Evolutionary conservation across 139 green algal genomes (phyloP).

Genomic region (Chlorella vulgaris): DNA sequence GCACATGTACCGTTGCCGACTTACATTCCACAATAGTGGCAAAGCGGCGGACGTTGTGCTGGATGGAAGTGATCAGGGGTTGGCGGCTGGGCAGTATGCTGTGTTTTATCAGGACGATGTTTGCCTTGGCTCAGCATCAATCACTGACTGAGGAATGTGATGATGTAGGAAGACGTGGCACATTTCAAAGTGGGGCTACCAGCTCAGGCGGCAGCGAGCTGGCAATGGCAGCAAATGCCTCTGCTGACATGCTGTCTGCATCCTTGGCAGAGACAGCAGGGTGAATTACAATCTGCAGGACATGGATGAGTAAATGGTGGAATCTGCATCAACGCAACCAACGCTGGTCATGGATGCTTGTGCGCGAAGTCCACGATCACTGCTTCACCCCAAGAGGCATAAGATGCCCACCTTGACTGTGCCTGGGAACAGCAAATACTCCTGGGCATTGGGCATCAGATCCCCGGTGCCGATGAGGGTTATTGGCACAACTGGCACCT

Average conservation of each 20-base stretch:
- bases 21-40: slow-evolving; percentile 29
- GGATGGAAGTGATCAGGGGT: slow-evolving; percentile 86
- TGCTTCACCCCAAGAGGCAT: background rate
- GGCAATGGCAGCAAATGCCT: slow-evolving; percentile 28
- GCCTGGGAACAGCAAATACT: slow-evolving; percentile 77
- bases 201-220: slow-evolving; percentile 30
- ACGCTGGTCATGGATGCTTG: background rate
- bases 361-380: background rate
- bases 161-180: no score
- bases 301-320: background rate
- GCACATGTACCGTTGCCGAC: slow-evolving; percentile 63
- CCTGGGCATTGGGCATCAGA: slow-evolving; percentile 88
- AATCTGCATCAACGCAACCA: background rate
- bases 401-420: slow-evolving; percentile 29
- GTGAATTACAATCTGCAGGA: slow-evolving; percentile 36
- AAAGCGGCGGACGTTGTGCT: slow-evolving; percentile 50
- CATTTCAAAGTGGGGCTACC: slow-evolving; percentile 20
- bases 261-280: slow-evolving; percentile 21
- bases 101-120: slow-evolving; percentile 89
- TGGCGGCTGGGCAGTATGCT: slow-evolving; percentile 93
- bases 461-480: slow-evolving; percentile 86
- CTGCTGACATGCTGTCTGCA: slow-evolving; percentile 35
- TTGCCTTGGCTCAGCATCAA: slow-evolving; percentile 82
- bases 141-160: slow-evolving; percentile 39
- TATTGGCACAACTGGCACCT: slow-evolving; percentile 87